A percentile compares a stretch with the other conserved stretches of the same genome.
phyloP scores from a whole-genome alignment of 2,329 filamentous ascomycete species.

The Colletotrichum zoysiae region DNA sequence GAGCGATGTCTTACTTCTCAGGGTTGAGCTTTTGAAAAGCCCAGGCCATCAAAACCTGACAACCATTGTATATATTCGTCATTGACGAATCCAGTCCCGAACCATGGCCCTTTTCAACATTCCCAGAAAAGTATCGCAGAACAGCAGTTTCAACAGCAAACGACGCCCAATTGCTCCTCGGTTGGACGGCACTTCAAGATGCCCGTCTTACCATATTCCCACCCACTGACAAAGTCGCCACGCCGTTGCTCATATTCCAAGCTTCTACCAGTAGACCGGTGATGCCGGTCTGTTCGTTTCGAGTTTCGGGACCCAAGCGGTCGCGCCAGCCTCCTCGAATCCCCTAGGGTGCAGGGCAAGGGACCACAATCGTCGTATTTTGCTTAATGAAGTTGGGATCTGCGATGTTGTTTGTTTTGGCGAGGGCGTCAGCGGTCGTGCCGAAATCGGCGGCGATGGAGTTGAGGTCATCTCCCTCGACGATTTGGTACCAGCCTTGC shows the following conservation, averaged over 20 bases:
- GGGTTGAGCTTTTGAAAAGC: background rate
- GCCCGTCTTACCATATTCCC: background rate
- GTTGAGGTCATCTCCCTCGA: constrained; percentile 10
- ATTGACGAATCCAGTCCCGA: background rate
- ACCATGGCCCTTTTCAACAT: no score
- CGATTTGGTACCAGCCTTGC: constrained; percentile 14
- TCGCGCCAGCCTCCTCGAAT: background rate
- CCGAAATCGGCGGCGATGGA: background rate
- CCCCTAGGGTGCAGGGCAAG: background rate
- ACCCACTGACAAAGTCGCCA: background rate
- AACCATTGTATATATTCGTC: background rate
- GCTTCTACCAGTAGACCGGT: background rate
- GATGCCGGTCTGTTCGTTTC: background rate
- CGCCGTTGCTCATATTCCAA: background rate
- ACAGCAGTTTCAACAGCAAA: background rate
- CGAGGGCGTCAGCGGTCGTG: background rate
- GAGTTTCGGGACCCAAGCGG: background rate
- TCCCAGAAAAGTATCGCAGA: background rate
- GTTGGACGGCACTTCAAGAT: background rate
- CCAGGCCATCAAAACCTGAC: background rate
- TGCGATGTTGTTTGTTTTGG: background rate
- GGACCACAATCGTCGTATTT: background rate
- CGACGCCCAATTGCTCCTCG: no score
- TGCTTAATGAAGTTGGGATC: background rate
- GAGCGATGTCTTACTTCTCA: background rate